These are phyloP conservation scores for Monosporascus sp. DNA, from an alignment of 2,329 filamentous ascomycete species.

Conservation along the genomic window DNA sequence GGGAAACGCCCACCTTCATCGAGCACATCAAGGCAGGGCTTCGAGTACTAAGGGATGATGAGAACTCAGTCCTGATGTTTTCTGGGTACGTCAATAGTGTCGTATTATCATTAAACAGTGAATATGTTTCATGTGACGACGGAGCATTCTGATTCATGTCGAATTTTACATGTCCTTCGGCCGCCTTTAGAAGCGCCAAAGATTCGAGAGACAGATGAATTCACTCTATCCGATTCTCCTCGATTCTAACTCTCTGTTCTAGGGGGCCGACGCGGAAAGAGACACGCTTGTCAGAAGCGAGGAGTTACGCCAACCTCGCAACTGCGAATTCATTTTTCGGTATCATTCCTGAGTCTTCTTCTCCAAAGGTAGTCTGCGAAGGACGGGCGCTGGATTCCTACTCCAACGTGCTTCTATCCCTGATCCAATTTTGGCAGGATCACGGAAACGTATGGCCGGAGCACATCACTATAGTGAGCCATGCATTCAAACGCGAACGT, in stretches of 20 bases:
- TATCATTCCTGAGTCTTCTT: constrained; percentile 21
- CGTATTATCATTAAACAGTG: background rate
- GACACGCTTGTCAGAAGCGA: constrained; percentile 53
- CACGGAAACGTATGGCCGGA: constrained; percentile 46
- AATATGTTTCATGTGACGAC: no score
- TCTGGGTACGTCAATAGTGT: constrained; percentile 54
- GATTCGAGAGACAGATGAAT: no score
- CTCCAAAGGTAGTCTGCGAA: constrained; percentile 52
- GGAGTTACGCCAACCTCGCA: constrained; percentile 56
- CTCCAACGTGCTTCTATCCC: constrained; percentile 75
- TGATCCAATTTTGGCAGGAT: constrained; percentile 52
- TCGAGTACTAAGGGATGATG: constrained; percentile 40
- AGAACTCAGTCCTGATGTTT: constrained; percentile 55
- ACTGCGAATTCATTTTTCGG: constrained; percentile 41
- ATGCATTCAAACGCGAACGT: constrained; percentile 62
- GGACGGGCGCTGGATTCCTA: constrained; percentile 76
- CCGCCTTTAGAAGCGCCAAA: no score
- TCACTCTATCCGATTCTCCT: background rate
- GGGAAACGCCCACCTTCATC: constrained; percentile 76
- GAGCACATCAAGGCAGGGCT: constrained; percentile 66
- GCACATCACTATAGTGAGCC: constrained; percentile 59
- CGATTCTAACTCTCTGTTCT: background rate
- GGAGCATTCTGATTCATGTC: no score
- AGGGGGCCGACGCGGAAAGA: constrained; percentile 60
- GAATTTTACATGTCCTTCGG: no score